Base-by-base conservation (phyloP, 495 filamentous ascomycete species). In the Schizothecium vesticola region DNA sequence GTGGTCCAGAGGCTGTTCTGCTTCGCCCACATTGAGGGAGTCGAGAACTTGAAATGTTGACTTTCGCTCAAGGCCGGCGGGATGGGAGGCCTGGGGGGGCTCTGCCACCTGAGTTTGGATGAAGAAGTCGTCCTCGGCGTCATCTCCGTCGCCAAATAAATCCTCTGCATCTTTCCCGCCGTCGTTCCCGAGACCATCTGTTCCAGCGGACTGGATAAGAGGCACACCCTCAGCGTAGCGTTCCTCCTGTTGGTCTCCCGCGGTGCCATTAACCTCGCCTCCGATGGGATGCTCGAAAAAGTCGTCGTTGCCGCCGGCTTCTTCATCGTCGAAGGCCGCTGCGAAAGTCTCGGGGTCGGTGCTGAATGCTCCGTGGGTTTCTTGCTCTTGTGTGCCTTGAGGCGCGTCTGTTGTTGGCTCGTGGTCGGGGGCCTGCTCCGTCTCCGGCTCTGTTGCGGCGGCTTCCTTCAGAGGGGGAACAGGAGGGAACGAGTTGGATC, bases 401-500 rank as follows among this genome's bases (percentile, higher is more conserved):
- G 71, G 66, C 10, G 73, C 31, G 13, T 71, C 67, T 58, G 74
- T 70, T 11, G 72, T 66, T 43, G 74, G 61, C 43, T 51, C 43
- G 1, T 51, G 25, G 59, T 70, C 21, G 63, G 68, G 22, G 69
- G 70, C 61, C 5, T 71, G 71, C 25, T 71, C 69, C 12, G 71
- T 0, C 31, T 36, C 74, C 28, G 67, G 58, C 23, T 79, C 73
- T 33, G 72, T 70, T 19, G 70, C 69, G 8, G 75, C 67, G 33
- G 77, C 73, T 21, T 77, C 67, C 55, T 74, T 64, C 0, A 77
- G 51, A 16, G 82, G 81, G 28, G 83, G 81, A 1, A 89, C 82
- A 16, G 74, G 77, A 11, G 88, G 88, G 68, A 90, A 90, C 0
- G 88, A 89, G 73, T 90, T 88, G 57, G 87, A 84, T 61, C 87